Evolutionary conservation across 495 filamentous ascomycete genomes (phyloP).

Genomic region (Talaromyces trachyspermus): DNA sequence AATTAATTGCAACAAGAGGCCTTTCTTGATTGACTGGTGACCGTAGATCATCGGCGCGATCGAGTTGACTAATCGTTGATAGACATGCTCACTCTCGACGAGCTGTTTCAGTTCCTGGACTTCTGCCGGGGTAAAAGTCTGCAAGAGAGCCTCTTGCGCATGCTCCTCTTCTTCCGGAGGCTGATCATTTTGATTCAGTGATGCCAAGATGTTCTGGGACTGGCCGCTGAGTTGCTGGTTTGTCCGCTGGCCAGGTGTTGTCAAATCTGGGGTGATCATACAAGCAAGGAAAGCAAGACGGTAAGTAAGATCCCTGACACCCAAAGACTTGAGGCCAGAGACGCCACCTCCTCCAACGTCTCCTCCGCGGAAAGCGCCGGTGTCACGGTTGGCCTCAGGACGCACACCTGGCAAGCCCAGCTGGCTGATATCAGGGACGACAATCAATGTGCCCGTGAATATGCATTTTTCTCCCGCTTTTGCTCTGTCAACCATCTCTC

Average conservation of each 20-base stretch:
- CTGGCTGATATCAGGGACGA: conserved; percentile 95
- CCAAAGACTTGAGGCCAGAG: conserved; percentile 80
- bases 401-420: conserved; percentile 81
- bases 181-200: conserved; percentile 63
- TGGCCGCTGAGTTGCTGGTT: conserved; percentile 63
- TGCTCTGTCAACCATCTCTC: conserved; percentile 93
- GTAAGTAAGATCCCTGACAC: conserved; percentile 93
- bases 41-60: conserved; percentile 97
- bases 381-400: conserved; percentile 81
- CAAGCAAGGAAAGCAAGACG: conserved; percentile 94
- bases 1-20: conserved; percentile 86
- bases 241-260: conserved; percentile 60
- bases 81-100: conserved; percentile 94
- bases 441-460: conserved; percentile 93
- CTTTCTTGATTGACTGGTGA: conserved; percentile 97
- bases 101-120: conserved; percentile 87
- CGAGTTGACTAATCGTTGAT: conserved; percentile 84
- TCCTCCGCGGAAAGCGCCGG: conserved; percentile 61
- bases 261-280: conserved; percentile 91
- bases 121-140: conserved; percentile 72
- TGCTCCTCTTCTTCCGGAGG: conserved; percentile 69
- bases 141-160: conserved; percentile 79
- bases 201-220: conserved; percentile 71
- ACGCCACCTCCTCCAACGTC: conserved; percentile 81
- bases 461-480: conserved; percentile 98